Evolutionary conservation across 768 basidiomycete genomes (phyloP).

Genomic region (Suillus ampliporus): DNA sequence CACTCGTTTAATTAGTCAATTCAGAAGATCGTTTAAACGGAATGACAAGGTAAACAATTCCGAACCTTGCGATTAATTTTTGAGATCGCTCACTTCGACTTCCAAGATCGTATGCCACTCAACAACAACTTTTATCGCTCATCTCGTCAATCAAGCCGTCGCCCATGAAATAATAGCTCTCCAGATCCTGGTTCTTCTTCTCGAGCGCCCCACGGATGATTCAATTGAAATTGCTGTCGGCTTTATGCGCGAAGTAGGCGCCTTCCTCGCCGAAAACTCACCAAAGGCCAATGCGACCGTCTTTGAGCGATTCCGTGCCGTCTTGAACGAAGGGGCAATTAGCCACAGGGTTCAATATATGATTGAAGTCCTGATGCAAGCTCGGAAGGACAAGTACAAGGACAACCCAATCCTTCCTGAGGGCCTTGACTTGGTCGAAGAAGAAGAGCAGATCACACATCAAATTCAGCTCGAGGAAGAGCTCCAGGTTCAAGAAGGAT

Average conservation of each 20-base stretch:
- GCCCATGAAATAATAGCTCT: conserved; percentile 95
- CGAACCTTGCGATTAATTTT: conserved; percentile 7
- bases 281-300: conserved; percentile 95
- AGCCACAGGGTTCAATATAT: conserved; percentile 98
- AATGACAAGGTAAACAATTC: conserved; percentile 87
- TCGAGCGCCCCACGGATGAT: conserved; percentile 96
- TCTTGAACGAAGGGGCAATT: conserved; percentile 93
- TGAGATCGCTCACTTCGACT: background rate
- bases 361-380: conserved; percentile 99
- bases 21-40: conserved; percentile 91
- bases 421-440: conserved; percentile 94
- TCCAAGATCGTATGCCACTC: conserved; percentile 89
- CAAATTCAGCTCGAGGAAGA: conserved; percentile 92
- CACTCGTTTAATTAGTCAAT: conserved; percentile 91
- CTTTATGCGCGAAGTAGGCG: conserved; percentile 96
- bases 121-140: conserved; percentile 88
- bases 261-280: conserved; percentile 90
- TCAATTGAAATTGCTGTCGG: conserved; percentile 98
- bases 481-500: conserved; percentile 89
- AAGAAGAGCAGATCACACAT: conserved; percentile 98
- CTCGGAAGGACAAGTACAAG: conserved; percentile 98
- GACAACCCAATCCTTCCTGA: conserved; percentile 96
- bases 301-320: conserved; percentile 95
- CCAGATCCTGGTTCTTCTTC: conserved; percentile 92
- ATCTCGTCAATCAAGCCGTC: conserved; percentile 92